A percentile compares a stretch with the other conserved stretches of the same genome.
phyloP scores from a whole-genome alignment of 129 eudicot species.

The Daucus carota region DNA sequence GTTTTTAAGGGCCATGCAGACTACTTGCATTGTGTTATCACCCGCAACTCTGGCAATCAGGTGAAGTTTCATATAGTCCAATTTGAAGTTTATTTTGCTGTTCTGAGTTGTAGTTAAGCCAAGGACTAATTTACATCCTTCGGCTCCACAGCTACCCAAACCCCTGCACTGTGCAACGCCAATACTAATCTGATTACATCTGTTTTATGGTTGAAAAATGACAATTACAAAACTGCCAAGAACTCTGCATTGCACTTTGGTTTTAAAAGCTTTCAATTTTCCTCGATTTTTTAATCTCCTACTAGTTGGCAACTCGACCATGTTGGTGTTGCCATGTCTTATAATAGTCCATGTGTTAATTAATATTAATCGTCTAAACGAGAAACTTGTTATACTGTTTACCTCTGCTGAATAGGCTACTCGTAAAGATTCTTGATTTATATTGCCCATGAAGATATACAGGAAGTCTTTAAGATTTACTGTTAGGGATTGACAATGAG shows the following conservation, averaged over 20 bases:
- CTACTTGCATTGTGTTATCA: conserved; percentile 70
- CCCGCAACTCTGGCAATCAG: conserved; percentile 68
- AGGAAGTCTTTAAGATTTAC: not conserved
- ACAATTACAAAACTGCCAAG: not conserved
- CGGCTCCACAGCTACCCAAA: not conserved
- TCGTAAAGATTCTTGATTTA: not conserved
- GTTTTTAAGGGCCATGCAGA: conserved; percentile 81
- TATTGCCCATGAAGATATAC: not conserved
- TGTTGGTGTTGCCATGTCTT: not conserved
- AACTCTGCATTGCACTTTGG: not conserved
- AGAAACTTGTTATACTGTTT: not conserved
- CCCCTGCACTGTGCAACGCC: too few species aligned
- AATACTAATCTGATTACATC: not conserved
- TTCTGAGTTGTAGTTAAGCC: not conserved
- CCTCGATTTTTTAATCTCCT: not conserved
- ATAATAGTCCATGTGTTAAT: not conserved
- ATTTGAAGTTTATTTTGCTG: not conserved
- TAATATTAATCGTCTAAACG: not conserved
- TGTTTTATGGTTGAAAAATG: not conserved
- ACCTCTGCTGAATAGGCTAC: not conserved
- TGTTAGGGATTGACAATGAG: not conserved
- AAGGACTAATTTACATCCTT: not conserved
- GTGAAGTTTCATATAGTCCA: conserved; percentile 19
- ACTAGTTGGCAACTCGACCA: not conserved
- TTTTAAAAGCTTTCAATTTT: not conserved